Base-by-base conservation (phyloP, 2,329 filamentous ascomycete species). In the Aspergillus brasiliensis region DNA sequence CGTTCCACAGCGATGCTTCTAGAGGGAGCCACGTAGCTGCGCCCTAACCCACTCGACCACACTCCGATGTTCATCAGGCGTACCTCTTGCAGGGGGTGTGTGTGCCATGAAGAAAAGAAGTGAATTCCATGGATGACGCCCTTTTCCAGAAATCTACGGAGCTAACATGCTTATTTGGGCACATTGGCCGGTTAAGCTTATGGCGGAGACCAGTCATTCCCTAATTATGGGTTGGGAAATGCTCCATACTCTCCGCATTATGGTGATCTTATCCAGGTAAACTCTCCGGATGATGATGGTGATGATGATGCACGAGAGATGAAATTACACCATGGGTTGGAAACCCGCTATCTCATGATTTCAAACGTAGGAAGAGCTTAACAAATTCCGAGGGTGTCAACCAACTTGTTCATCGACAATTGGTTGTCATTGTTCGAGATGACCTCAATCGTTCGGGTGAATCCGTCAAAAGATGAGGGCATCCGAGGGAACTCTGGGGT, bases 21-120 rank as follows among this genome's bases (percentile, higher is more conserved):
- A 59, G 58, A 61, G 61, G 40, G 57, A 63, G 65, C 64, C 66
- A 68, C 66, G 66, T 68, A 65, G 66, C 64, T 62, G 62, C 60
- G 58, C 59, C 44, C 49, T 58, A 53, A 49, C 55, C 53, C 56
- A 51, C 58, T 62, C 42, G 42, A 61, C 25, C 42, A 56, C 53
- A 38, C 56, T 49, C 38, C 48, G 25, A 52, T n/a, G n/a, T 47
- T 51, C 51, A 63, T 67, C 64, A 66, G 62, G 64, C 55, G 58
- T 57, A 53, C 60, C 38, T 25, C 31, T 23, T 60, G 61, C 62
- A 62, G 62, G 58, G n/a, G n/a, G n/a, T n/a, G n/a, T 13, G 64
- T 56, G 57, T 57, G 38, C 54, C 47, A 59, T 56, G 57, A 57
- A 49, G 61, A 46, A 28, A 52, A 49, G 61, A 46, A 27, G 8